Percentiles rank a stretch among this genome's conserved stretches.
phyloP scores from a whole-genome alignment of 768 basidiomycete genomes.

The Boletus tylopilopsis region DNA sequence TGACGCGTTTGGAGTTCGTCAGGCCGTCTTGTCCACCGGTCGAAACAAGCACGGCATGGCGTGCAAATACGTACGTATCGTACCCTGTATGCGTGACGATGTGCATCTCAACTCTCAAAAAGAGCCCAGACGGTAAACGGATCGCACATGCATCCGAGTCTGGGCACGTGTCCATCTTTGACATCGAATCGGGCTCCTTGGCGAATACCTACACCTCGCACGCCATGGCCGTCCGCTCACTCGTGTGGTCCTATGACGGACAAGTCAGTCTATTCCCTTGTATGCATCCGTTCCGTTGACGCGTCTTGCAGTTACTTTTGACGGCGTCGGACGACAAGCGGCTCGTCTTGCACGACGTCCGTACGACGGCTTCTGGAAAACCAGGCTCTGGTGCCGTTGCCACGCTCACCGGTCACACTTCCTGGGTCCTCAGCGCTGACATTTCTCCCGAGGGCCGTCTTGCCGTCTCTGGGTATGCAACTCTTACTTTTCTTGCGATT shows the following conservation, averaged over 20 bases:
- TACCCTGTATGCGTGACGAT: background rate
- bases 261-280: slow-evolving; percentile 49
- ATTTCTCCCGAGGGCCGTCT: slow-evolving; percentile 79
- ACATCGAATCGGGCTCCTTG: slow-evolving; percentile 65
- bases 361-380: slow-evolving; percentile 55
- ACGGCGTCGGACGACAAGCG: slow-evolving; percentile 93
- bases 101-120: slow-evolving; percentile 9
- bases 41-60: slow-evolving; percentile 76
- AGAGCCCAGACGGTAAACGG: slow-evolving; percentile 87
- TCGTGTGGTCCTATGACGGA: slow-evolving; percentile 88
- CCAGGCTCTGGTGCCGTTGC: slow-evolving; percentile 77
- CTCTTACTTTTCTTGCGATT: background rate
- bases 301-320: slow-evolving; percentile 61
- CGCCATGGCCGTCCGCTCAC: slow-evolving; percentile 82
- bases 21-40: slow-evolving; percentile 58
- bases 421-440: slow-evolving; percentile 85
- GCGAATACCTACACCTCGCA: slow-evolving; percentile 78
- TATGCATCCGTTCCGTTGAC: background rate
- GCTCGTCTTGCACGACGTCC: slow-evolving; percentile 86
- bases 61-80: slow-evolving; percentile 58
- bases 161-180: slow-evolving; percentile 87
- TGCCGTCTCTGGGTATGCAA: slow-evolving; percentile 71
- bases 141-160: slow-evolving; percentile 81
- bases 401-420: slow-evolving; percentile 81
- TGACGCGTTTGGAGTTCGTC: slow-evolving; percentile 63